Conservation (phyloP, 495 filamentous ascomycete species). For the Aspergillus baeticus region DNA sequence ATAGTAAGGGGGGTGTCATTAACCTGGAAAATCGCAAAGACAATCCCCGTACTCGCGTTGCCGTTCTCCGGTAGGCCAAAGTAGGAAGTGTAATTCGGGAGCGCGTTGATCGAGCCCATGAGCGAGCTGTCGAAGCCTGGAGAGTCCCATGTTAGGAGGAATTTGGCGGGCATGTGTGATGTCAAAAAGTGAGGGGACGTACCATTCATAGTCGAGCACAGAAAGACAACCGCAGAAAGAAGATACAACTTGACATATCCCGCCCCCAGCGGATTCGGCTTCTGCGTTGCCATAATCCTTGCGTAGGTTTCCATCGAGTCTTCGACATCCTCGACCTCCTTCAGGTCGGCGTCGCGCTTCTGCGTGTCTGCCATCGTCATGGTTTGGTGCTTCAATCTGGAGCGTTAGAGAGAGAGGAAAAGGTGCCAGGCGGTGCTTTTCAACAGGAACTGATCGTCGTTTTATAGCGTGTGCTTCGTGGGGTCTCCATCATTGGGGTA, state of each 20-base stretch:
- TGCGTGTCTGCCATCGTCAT: conserved; percentile 1
- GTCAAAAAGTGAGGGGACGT: too few species aligned
- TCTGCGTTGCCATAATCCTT: conserved; percentile 3
- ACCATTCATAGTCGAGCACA: conserved; percentile 20
- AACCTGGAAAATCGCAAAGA: conserved; percentile 18
- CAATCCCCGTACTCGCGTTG: conserved; percentile 13
- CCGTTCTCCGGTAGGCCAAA: conserved; percentile 9
- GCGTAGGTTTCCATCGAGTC: conserved; percentile 6
- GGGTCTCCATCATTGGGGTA: too few species aligned
- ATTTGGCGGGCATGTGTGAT: background rate
- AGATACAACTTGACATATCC: conserved; percentile 15
- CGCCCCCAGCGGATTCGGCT: conserved; percentile 9
- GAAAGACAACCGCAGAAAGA: conserved; percentile 8
- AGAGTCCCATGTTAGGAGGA: background rate
- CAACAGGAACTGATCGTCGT: too few species aligned
- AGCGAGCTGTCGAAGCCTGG: conserved; percentile 13
- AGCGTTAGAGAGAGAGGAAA: too few species aligned
- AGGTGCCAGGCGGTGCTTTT: too few species aligned
- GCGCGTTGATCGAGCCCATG: conserved; percentile 15
- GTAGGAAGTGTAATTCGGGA: conserved; percentile 12
- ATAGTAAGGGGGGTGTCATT: too few species aligned
- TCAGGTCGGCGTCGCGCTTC: background rate
- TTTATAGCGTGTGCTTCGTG: too few species aligned
- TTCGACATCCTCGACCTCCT: conserved; percentile 5
- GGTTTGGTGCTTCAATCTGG: background rate